Evolutionary conservation across 768 basidiomycete genomes (phyloP), one percentile per base, ranked within the genome.

Genomic region (Tulasnella sp.): DNA sequence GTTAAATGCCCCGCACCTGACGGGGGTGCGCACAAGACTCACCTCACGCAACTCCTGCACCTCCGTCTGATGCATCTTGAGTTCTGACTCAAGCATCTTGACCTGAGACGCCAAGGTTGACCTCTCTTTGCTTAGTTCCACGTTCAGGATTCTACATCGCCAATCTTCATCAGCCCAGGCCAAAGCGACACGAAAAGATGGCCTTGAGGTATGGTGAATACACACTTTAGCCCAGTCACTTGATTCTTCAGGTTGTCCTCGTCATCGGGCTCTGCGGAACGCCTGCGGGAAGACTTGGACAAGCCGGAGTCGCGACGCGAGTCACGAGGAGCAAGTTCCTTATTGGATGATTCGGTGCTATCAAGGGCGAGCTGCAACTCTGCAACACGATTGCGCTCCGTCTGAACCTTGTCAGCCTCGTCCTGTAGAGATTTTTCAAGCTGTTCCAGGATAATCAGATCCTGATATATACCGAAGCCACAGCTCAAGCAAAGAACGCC

Each of bases 121-220:
- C 65, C 82, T 88, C 71, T 96, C 93, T 65, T 86, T 85, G 67
- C 88, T 87, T 42, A 96, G 75, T 65, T 92, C 87, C 68, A 89
- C 85, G 21, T 96, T 82, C 66, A 96, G 89, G 66, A 90, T 85
- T 71, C 88, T 89, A 62, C 0, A 17, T 29, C 47, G 47, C 9
- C 11, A 5, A 44, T 2, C 9, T 13, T 38, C n/a, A 27, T 51
- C 26, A 56, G 43, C 7, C 26, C 13, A 51, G 4, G 21, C 23
- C 9, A 19, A 51, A 17, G 62, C 48, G 68, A 42, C 54, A 55
- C 27, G 17, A 47, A 26, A n/a, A n/a, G n/a, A n/a, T n/a, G n/a
- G n/a, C n/a, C n/a, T n/a, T n/a, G n/a, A n/a, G n/a, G 34, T 48
- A 11, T 21, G 38, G 15, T 23, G 38, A 17, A 48, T 11, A 69